Conservation (phyloP, 129 eudicot genomes). For the Helianthus tuberosus region DNA sequence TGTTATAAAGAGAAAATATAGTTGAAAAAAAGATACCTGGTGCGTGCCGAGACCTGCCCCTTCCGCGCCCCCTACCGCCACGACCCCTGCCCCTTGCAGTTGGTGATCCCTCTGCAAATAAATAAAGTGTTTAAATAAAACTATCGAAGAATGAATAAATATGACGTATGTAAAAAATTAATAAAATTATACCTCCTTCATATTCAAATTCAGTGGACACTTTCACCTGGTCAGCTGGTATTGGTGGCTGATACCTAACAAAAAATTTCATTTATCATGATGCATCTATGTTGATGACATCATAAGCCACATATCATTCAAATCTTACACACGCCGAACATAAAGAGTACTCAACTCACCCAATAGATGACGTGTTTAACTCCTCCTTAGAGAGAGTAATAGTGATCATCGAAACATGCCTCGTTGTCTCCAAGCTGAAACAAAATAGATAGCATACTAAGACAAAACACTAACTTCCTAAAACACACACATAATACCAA, state of each 20-base stretch:
- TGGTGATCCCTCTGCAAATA: conserved; percentile 84
- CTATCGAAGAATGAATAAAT: not conserved
- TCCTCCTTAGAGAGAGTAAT: conserved; percentile 82
- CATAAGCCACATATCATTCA: not conserved
- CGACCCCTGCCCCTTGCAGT: conserved; percentile 92
- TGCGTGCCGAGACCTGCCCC: conserved; percentile 56
- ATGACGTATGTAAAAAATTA: not conserved
- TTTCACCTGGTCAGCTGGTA: conserved; percentile 96
- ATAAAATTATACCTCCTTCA: conserved; percentile 71
- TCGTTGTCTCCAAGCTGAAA: conserved; percentile 79
- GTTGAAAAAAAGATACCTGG: conserved; percentile 40
- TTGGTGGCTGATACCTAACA: conserved; percentile 86
- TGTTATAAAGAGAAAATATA: not conserved
- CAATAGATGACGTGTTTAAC: conserved; percentile 58
- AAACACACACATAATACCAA: not conserved
- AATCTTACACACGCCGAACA: not conserved
- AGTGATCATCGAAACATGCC: conserved; percentile 96
- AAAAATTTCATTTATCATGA: not conserved
- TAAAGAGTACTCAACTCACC: conserved; percentile 50
- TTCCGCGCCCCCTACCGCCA: conserved; percentile 87
- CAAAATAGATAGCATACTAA: not conserved
- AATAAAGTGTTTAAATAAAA: conserved; percentile 14
- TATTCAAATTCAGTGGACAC: conserved; percentile 66
- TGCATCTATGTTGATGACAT: not conserved
- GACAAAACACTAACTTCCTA: not conserved